A percentile compares a stretch with the other conserved stretches of the same genome.
Conservation (phyloP, 2,329 filamentous ascomycete species). For the Xylariaceae sp. region DNA sequence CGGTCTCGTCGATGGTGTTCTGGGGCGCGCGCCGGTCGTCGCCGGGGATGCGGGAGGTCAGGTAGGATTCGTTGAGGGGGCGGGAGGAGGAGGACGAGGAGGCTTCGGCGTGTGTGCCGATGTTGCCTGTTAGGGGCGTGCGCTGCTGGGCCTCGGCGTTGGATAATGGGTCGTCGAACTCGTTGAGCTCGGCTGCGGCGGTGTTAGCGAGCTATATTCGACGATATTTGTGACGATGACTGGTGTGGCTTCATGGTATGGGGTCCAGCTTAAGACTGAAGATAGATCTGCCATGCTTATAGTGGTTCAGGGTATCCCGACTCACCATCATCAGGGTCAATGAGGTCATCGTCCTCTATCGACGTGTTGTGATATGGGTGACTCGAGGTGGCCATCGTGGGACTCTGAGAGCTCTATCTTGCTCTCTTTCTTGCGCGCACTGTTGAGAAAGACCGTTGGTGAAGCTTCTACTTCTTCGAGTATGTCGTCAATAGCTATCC, state of each 20-base stretch:
- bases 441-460: not conserved
- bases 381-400: slow-evolving; percentile 43
- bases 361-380: slow-evolving; percentile 58
- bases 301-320: slow-evolving; percentile 3
- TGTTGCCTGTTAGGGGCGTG: slow-evolving; percentile 79
- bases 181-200: slow-evolving; percentile 69
- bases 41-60: slow-evolving; percentile 84
- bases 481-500: not conserved
- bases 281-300: not conserved
- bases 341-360: slow-evolving; percentile 60
- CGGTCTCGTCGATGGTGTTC: slow-evolving; percentile 94
- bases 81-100: slow-evolving; percentile 50
- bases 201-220: slow-evolving; percentile 6
- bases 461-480: not conserved
- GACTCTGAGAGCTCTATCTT: slow-evolving; percentile 5
- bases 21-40: slow-evolving; percentile 85
- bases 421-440: not conserved
- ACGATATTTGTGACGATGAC: no score
- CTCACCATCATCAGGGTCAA: slow-evolving; percentile 74
- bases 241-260: no score
- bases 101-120: slow-evolving; percentile 45
- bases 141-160: slow-evolving; percentile 63
- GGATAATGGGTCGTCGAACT: slow-evolving; percentile 82
- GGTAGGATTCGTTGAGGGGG: slow-evolving; percentile 68
- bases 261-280: not conserved